These are phyloP conservation scores for Apiospora sp. DNA, from an alignment of 2,329 filamentous ascomycete species.

Conservation along the genomic window DNA sequence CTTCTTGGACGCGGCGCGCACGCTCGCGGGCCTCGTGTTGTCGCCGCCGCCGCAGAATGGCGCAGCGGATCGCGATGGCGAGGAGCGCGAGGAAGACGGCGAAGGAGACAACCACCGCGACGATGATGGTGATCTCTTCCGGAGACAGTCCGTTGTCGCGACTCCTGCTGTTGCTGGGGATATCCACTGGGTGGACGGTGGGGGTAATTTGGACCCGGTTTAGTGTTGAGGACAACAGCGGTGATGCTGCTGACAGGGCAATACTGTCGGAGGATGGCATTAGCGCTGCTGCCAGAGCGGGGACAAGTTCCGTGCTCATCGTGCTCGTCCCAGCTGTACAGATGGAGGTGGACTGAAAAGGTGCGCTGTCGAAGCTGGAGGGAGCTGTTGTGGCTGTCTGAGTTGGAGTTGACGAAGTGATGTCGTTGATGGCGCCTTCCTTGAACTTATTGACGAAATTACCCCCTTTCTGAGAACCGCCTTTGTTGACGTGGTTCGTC, in stretches of 20 bases:
- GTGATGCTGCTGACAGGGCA: no score
- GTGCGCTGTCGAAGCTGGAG: background rate
- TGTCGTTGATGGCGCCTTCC: no score
- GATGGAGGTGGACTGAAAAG: background rate
- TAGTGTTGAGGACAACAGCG: background rate
- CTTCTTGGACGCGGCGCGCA: background rate
- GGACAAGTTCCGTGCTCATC: background rate
- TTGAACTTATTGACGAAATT: background rate
- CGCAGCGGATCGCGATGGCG: background rate
- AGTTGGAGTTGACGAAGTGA: background rate
- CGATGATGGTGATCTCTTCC: background rate
- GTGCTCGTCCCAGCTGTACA: background rate
- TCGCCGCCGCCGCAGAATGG: background rate
- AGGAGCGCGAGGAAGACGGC: background rate
- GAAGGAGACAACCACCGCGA: background rate
- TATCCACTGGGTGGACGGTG: background rate
- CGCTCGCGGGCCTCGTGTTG: background rate
- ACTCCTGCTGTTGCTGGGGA: background rate
- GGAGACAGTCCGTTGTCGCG: background rate
- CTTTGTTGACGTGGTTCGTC: background rate
- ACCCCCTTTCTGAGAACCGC: background rate
- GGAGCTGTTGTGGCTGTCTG: background rate
- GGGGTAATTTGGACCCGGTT: background rate
- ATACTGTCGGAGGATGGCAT: rapidly evolving
- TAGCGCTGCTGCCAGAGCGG: background rate